Evolutionary conservation across 371 early-diverging fungal genomes (phyloP), one percentile per base, ranked within the genome.

Genomic region (Syncephalastrum sp.): DNA sequence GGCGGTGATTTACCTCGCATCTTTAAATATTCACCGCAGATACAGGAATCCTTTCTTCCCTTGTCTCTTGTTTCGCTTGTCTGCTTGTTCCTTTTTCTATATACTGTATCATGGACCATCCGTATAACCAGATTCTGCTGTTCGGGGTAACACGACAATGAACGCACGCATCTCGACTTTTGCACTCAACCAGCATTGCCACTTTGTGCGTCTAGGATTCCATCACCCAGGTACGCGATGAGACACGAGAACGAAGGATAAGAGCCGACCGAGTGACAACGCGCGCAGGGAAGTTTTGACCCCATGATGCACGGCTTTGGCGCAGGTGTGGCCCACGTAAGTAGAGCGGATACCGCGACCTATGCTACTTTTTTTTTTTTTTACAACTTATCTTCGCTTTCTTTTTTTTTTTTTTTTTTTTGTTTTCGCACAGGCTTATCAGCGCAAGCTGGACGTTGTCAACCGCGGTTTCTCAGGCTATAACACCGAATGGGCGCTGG

Each of bases 381-480:
- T 42, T 19, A 10, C 7, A 10, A 49, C 29, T 33, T 23, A 4
- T 46, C 7, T 17, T n/a, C 23, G 1, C 5, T 19, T 44, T 54
- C 5, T 12, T 25, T 29, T 25, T 21, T n/a, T 52, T 17, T 25
- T 29, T 25, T 21, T n/a, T 52, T 17, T n/a, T n/a, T n/a, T 25
- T 29, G 24, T 21, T n/a, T 52, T 17, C 7, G n/a, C 3, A 3
- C 56, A 80, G 80, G 69, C 73, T 0, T 94, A 89, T 62, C 70
- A 81, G 38, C 82, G 94, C n/a, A 86, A 84, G 57, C 48, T 87
- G 5, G 93, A 93, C 54, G 76, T 95, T 1, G 56, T 91, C 25
- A 92, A 90, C 61, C 81, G 93, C 12, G 95, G 94, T 0, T 91
- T 81, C 65, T 82, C 87, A 8, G 91, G 93, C 4, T 92, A 85